A percentile compares a stretch with the other conserved stretches of the same genome.
These are phyloP conservation scores for Xylaria bambusicola DNA, from an alignment of 495 filamentous ascomycete genomes.

Conservation along the genomic window DNA sequence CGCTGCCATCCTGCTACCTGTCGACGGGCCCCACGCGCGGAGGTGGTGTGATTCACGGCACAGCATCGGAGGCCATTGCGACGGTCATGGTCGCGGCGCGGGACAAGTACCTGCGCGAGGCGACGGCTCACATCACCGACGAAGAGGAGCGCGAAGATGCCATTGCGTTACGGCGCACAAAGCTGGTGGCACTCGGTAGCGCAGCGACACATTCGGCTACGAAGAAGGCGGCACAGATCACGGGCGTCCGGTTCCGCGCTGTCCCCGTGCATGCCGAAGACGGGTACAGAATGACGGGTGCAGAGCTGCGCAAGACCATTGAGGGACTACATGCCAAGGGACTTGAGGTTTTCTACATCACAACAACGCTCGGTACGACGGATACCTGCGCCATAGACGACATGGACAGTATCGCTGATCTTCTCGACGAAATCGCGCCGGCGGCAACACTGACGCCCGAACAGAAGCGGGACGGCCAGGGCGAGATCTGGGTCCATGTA, in stretches of 20 bases:
- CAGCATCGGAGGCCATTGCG: slow-evolving; percentile 84
- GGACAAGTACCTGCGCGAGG: slow-evolving; percentile 71
- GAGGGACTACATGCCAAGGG: slow-evolving; percentile 62
- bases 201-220: slow-evolving; percentile 79
- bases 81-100: slow-evolving; percentile 87
- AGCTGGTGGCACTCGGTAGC: slow-evolving; percentile 79
- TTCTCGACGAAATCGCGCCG: slow-evolving; percentile 60
- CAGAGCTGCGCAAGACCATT: slow-evolving; percentile 59
- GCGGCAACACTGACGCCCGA: slow-evolving; percentile 3
- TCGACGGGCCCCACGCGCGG: slow-evolving; percentile 72
- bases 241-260: slow-evolving; percentile 74
- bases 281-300: slow-evolving; percentile 71
- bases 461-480: slow-evolving; percentile 24
- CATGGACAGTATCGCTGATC: slow-evolving; percentile 67
- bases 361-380: slow-evolving; percentile 84
- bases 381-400: slow-evolving; percentile 85
- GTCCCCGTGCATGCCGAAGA: slow-evolving; percentile 62
- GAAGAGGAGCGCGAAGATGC: slow-evolving; percentile 63
- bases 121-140: slow-evolving; percentile 54
- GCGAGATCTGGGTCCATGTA: slow-evolving; percentile 82
- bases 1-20: slow-evolving; percentile 72
- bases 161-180: slow-evolving; percentile 63
- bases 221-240: slow-evolving; percentile 84
- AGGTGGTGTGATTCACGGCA: slow-evolving; percentile 94
- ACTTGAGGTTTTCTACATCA: slow-evolving; percentile 83